These are phyloP conservation scores for Ophiostoma australiae DNA, from an alignment of 2,329 filamentous ascomycete genomes.

Conservation along the genomic window DNA sequence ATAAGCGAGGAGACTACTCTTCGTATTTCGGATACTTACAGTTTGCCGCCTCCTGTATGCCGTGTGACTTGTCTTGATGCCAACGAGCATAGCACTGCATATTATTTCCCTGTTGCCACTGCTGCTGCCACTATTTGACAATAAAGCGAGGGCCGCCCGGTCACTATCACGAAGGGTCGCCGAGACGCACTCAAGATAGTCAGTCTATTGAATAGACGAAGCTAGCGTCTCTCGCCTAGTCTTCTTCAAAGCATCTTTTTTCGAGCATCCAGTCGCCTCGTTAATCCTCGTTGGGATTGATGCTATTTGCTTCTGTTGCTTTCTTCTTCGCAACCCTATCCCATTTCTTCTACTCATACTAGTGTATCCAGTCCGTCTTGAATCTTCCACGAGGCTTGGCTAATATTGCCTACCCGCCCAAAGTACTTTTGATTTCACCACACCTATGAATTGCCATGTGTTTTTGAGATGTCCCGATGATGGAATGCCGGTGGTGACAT, in stretches of 20 bases:
- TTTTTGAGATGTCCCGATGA: background rate
- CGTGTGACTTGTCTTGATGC: background rate
- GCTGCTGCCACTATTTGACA: background rate
- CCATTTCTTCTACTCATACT: background rate
- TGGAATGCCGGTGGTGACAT: background rate
- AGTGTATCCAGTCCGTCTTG: background rate
- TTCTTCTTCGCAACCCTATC: background rate
- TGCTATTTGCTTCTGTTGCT: background rate
- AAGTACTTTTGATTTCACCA: background rate
- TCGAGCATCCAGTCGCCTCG: background rate
- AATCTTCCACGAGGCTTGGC: background rate
- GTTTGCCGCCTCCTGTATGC: background rate
- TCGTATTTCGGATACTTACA: background rate
- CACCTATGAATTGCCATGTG: background rate
- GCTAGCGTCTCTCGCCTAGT: constrained; percentile 1
- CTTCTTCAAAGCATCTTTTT: background rate
- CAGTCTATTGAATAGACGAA: background rate
- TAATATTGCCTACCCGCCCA: background rate
- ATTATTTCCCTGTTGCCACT: background rate
- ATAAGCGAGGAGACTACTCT: background rate
- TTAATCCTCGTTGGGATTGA: background rate
- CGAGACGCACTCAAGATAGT: background rate
- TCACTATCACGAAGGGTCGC: background rate
- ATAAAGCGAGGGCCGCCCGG: background rate
- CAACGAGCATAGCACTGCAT: background rate